Percentiles rank a stretch among this genome's conserved stretches.
phyloP scores from a whole-genome alignment of 371 early-diverging fungal species.

The Mortierella sp. region DNA sequence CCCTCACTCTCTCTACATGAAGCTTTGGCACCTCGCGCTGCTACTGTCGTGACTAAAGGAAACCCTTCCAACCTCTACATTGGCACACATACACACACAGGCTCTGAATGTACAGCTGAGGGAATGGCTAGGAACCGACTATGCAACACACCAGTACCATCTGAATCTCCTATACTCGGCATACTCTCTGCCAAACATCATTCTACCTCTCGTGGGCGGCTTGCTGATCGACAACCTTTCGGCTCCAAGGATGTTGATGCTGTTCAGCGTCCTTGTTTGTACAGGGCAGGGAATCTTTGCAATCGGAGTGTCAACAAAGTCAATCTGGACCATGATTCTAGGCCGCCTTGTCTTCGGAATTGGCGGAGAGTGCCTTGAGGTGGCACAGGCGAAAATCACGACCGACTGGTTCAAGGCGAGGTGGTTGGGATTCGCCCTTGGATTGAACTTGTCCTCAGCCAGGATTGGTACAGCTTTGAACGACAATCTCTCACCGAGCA shows the following conservation, averaged over 20 bases:
- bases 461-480: slow-evolving; percentile 72
- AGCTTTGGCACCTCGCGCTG: neutral
- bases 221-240: slow-evolving; percentile 64
- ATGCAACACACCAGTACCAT: slow-evolving; percentile 69
- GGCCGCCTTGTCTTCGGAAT: slow-evolving; percentile 78
- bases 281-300: slow-evolving; percentile 74
- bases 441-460: slow-evolving; percentile 66
- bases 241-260: slow-evolving; percentile 58
- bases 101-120: slow-evolving; percentile 73
- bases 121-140: slow-evolving; percentile 62
- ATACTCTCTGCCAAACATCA: slow-evolving; percentile 82
- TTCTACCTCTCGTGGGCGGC: slow-evolving; percentile 77
- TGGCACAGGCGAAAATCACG: slow-evolving; percentile 69
- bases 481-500: slow-evolving; percentile 68
- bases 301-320: slow-evolving; percentile 59
- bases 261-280: slow-evolving; percentile 68
- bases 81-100: slow-evolving; percentile 4
- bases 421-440: slow-evolving; percentile 72
- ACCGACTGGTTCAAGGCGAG: slow-evolving; percentile 63
- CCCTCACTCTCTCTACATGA: neutral
- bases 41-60: slow-evolving; percentile 1
- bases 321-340: slow-evolving; percentile 62
- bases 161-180: slow-evolving; percentile 77
- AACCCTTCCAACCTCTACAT: neutral
- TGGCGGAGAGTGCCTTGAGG: slow-evolving; percentile 79